Evolutionary conservation across 2,329 filamentous ascomycete species (phyloP).

Genomic region (Trichoderma gracile): DNA sequence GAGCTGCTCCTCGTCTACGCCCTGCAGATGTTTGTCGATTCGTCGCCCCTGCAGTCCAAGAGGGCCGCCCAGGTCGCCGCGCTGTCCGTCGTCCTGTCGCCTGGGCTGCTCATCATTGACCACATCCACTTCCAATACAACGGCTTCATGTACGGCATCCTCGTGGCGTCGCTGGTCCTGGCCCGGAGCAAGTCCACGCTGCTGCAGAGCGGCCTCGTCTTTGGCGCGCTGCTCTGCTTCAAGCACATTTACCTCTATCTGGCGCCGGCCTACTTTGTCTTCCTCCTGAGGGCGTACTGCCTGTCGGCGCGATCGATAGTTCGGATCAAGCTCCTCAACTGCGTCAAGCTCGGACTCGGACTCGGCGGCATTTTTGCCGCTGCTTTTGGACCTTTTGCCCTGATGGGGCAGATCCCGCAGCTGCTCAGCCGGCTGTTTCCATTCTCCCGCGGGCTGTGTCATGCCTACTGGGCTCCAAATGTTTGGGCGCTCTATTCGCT

Average conservation of each 20-base stretch:
- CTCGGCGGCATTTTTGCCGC: slow-evolving; percentile 70
- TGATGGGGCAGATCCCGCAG: slow-evolving; percentile 80
- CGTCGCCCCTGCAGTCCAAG: slow-evolving; percentile 64
- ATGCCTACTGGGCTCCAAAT: slow-evolving; percentile 98
- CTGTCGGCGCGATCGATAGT: slow-evolving; percentile 76
- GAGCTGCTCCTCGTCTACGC: slow-evolving; percentile 84
- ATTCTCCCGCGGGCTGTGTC: slow-evolving; percentile 89
- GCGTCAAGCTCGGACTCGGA: slow-evolving; percentile 75
- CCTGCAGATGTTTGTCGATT: slow-evolving; percentile 76
- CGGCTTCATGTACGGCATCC: slow-evolving; percentile 88
- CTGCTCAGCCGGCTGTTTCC: slow-evolving; percentile 84
- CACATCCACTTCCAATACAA: slow-evolving; percentile 99
- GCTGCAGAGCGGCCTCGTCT: slow-evolving; percentile 76
- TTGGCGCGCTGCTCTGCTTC: slow-evolving; percentile 83
- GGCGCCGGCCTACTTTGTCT: slow-evolving; percentile 93
- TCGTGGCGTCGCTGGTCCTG: slow-evolving; percentile 82
- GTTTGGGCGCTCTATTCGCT: slow-evolving; percentile 98
- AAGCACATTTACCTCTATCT: slow-evolving; percentile 99
- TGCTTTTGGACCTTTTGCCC: slow-evolving; percentile 88
- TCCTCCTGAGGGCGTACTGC: slow-evolving; percentile 85
- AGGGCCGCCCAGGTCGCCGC: slow-evolving; percentile 81
- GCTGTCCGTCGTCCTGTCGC: slow-evolving; percentile 85
- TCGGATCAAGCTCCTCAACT: slow-evolving; percentile 74
- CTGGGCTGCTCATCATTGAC: slow-evolving; percentile 93
- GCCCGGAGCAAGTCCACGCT: slow-evolving; percentile 74